phyloP scores from a whole-genome alignment of 495 filamentous ascomycete genomes.

The Neurospora sp. region DNA sequence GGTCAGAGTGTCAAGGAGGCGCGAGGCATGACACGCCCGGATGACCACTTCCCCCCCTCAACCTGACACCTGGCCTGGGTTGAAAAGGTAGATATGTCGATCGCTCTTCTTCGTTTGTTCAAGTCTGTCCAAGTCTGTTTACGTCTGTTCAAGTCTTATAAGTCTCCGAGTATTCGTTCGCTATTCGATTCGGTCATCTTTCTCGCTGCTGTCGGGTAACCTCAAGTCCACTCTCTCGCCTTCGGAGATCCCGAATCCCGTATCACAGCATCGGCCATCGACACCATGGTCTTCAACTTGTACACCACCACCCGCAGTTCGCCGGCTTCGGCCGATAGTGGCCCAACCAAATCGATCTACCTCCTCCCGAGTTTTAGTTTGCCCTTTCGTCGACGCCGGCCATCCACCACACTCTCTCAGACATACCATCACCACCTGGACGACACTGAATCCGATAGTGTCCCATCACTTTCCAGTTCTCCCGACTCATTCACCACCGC shows the following conservation, averaged over 20 bases:
- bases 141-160: not conserved
- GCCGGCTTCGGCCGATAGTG: constrained; percentile 9
- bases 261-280: not conserved
- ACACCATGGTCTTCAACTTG: constrained; percentile 15
- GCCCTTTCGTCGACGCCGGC: constrained; percentile 31
- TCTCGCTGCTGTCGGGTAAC: not conserved
- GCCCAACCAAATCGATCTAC: constrained; percentile 39
- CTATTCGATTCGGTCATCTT: not conserved
- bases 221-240: not conserved
- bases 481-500: constrained; percentile 23
- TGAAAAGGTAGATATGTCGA: not conserved
- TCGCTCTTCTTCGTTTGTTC: not conserved
- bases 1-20: not conserved
- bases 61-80: not conserved
- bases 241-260: not conserved
- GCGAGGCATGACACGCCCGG: not conserved
- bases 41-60: not conserved
- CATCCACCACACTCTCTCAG: not conserved
- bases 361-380: constrained; percentile 38
- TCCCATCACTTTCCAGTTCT: constrained; percentile 20
- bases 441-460: not conserved
- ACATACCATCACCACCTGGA: not conserved
- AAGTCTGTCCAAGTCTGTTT: not conserved
- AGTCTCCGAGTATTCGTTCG: not conserved
- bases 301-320: constrained; percentile 3